Evolutionary conservation across 352 stramenopile genomes (phyloP), one percentile per base, ranked within the genome.

Genomic region (Globisporangium yorkense): DNA sequence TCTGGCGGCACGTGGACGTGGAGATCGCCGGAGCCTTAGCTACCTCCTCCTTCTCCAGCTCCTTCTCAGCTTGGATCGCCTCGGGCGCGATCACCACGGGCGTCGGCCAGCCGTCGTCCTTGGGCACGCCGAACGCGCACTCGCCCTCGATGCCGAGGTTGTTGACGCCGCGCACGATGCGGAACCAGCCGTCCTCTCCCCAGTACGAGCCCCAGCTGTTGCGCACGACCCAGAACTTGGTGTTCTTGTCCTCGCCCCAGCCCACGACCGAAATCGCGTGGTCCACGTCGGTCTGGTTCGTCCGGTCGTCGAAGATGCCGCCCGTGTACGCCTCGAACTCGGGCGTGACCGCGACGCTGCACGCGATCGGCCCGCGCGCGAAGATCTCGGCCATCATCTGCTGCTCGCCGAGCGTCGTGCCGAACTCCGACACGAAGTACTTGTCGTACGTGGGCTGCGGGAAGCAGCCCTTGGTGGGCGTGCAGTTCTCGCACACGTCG

Each of bases 301-400:
- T 94, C 65, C 98, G 97, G 69, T 96, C 85, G 41, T 96, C 74
- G 59, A 98, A 92, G 57, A 98, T 87, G 27, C 96, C 96, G 24
- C 92, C 95, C 7, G 81, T 89, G 78, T 99, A 99, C 50, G 96
- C 78, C 21, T 88, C 66, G 51, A 96, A 91, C 56, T 74, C 80
- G 39, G 93, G 68, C 9, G 86, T 90, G 55, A 97, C 96, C 52
- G 97, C 91, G 16, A 99, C 92, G 44, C 80, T 95, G 65, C 94
- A 98, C 3, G 91, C 89, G 54, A 98, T 97, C 0, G 95, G 94
- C 0, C 96, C 96, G 48, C 96, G 92, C 24, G 85, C 89, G 58
- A 96, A 98, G 54, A 99, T 98, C 80, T 99, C 97, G 9, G 92
- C 83, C 86, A 97, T 98, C 81, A 99, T 98, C 55, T 96, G 79